A percentile compares a stretch with the other conserved stretches of the same genome.
Evolutionary conservation across 2,329 filamentous ascomycete species (phyloP).

Genomic region (Aspergillus eucalypticola): DNA sequence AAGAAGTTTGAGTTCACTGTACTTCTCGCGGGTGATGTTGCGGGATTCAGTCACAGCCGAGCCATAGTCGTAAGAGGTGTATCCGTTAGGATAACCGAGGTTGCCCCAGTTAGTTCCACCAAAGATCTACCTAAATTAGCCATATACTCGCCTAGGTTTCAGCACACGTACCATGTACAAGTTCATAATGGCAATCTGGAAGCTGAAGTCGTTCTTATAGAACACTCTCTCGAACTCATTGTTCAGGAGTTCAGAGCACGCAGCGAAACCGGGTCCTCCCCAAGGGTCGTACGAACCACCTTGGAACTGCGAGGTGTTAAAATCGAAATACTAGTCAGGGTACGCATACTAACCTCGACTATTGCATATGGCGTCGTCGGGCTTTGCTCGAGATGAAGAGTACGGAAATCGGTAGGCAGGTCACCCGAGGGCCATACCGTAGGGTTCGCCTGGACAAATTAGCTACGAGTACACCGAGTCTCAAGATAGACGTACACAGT

Average conservation of each 20-base stretch:
- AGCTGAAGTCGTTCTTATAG: slow-evolving; percentile 72
- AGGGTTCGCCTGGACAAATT: slow-evolving; percentile 51
- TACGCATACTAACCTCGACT: slow-evolving; percentile 49
- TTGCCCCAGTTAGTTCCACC: slow-evolving; percentile 87
- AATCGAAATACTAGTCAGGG: too few relatives aligned
- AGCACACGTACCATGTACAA: slow-evolving; percentile 66
- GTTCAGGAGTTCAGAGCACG: slow-evolving; percentile 66
- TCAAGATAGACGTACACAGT: slow-evolving; percentile 32
- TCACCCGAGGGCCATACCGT: slow-evolving; percentile 59
- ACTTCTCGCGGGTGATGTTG: slow-evolving; percentile 70
- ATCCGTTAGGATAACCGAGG: slow-evolving; percentile 66
- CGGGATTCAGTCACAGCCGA: slow-evolving; percentile 69
- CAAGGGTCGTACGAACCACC: slow-evolving; percentile 73
- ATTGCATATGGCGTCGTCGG: slow-evolving; percentile 67
- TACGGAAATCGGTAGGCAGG: slow-evolving; percentile 59
- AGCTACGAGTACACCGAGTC: slow-evolving; percentile 1
- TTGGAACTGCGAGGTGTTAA: slow-evolving; percentile 57
- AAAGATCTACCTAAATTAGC: slow-evolving; percentile 51
- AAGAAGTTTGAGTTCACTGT: slow-evolving; percentile 74
- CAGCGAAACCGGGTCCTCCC: slow-evolving; percentile 69
- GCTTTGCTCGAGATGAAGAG: slow-evolving; percentile 60
- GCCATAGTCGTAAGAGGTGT: slow-evolving; percentile 64
- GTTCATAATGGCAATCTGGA: slow-evolving; percentile 68
- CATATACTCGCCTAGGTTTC: background rate
- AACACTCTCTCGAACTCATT: slow-evolving; percentile 76